A percentile compares a stretch with the other conserved stretches of the same genome.
phyloP scores from a whole-genome alignment of 1,284 basidiomycete genomes.

The Vanrija sp. region DNA sequence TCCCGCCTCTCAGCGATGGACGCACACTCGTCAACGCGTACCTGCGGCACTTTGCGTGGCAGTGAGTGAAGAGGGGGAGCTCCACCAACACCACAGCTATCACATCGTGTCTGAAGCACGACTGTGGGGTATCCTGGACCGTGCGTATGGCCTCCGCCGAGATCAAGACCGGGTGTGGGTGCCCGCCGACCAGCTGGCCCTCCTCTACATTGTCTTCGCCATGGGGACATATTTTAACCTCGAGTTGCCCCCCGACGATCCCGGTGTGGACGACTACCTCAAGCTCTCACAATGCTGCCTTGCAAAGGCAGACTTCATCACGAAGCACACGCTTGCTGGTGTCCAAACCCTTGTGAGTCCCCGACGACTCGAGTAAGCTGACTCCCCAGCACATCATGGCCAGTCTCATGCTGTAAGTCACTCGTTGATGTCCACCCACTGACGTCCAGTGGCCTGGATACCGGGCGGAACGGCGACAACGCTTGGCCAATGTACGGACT shows the following conservation, averaged over 20 bases:
- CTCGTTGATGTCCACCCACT: not conserved
- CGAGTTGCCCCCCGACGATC: constrained; percentile 19
- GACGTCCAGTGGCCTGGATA: not conserved
- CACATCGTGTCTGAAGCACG: no score
- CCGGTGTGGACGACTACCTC: constrained; percentile 15
- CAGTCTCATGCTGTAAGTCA: constrained; percentile 12
- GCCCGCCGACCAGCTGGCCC: constrained; percentile 8
- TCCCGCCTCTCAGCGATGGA: constrained; percentile 27
- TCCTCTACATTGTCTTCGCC: constrained; percentile 13
- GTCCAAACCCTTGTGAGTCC: constrained; percentile 7
- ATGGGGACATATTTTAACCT: constrained; percentile 15
- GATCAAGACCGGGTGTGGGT: not conserved
- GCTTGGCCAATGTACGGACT: constrained; percentile 5
- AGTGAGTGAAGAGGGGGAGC: constrained; percentile 12
- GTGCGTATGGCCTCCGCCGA: not conserved
- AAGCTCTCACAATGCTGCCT: constrained; percentile 17
- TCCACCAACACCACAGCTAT: not conserved
- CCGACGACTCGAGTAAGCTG: not conserved
- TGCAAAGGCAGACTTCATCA: constrained; percentile 13
- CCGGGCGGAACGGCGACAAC: not conserved
- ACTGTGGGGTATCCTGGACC: no score
- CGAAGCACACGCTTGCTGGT: constrained; percentile 13
- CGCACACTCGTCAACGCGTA: constrained; percentile 25
- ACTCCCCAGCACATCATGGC: constrained; percentile 16
- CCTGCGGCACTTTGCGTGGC: constrained; percentile 29